Evolutionary conservation across 2,329 filamentous ascomycete genomes (phyloP).

Genomic region (Aspergillus fischeri): DNA sequence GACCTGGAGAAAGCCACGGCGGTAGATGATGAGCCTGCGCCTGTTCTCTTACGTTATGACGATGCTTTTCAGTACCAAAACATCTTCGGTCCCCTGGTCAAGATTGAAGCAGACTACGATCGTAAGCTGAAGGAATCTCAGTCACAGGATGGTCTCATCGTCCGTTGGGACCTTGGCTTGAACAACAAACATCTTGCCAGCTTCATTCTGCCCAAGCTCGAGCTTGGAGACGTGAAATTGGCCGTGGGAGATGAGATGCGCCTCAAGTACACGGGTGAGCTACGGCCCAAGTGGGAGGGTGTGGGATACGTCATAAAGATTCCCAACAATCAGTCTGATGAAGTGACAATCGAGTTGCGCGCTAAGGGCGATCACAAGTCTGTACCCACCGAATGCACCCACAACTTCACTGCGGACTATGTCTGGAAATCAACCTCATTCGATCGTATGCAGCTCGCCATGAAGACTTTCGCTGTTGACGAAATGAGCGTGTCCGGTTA

Average conservation of each 20-base stretch:
- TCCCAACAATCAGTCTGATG: slow-evolving; percentile 97
- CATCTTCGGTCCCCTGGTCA: slow-evolving; percentile 94
- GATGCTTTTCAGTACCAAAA: slow-evolving; percentile 99
- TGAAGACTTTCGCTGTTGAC: slow-evolving; percentile 98
- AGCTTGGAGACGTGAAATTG: slow-evolving; percentile 95
- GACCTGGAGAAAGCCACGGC: slow-evolving; percentile 88
- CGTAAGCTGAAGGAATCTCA: slow-evolving; percentile 98
- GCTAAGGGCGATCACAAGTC: slow-evolving; percentile 95
- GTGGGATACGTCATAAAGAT: slow-evolving; percentile 99
- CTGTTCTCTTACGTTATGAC: slow-evolving; percentile 89
- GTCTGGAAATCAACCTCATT: slow-evolving; percentile 99
- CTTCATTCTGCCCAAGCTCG: slow-evolving; percentile 93
- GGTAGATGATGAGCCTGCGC: slow-evolving; percentile 91
- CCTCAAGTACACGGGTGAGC: slow-evolving; percentile 89
- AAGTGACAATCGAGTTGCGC: slow-evolving; percentile 90
- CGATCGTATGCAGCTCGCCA: slow-evolving; percentile 97
- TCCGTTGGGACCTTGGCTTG: slow-evolving; percentile 90
- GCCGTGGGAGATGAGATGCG: slow-evolving; percentile 99
- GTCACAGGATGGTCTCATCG: slow-evolving; percentile 89
- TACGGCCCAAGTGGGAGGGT: slow-evolving; percentile 90
- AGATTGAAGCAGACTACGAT: slow-evolving; percentile 99
- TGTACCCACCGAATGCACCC: slow-evolving; percentile 90
- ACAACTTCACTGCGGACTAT: slow-evolving; percentile 97
- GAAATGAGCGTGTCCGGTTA: slow-evolving; percentile 98
- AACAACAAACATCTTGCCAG: slow-evolving; percentile 97